These are phyloP conservation scores for Tricholoma hemisulphureum DNA, from an alignment of 768 basidiomycete species.

Conservation along the genomic window DNA sequence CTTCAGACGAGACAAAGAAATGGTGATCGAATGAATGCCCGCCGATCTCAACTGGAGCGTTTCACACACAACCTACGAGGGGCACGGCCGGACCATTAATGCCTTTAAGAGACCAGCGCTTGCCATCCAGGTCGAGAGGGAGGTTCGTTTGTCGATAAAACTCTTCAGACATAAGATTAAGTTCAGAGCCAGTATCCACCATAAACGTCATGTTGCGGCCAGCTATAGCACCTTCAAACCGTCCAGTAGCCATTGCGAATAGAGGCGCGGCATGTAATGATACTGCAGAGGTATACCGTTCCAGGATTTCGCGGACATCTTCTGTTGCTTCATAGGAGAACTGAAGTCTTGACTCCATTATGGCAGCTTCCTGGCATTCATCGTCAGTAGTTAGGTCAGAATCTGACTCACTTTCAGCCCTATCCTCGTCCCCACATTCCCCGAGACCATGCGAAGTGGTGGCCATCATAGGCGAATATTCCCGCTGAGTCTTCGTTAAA, in stretches of 20 bases:
- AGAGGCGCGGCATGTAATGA: no score
- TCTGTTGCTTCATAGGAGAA: not conserved
- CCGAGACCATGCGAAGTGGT: not conserved
- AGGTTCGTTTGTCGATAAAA: not conserved
- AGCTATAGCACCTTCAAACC: no score
- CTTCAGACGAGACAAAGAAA: conserved; percentile 12
- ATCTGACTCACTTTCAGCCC: no score
- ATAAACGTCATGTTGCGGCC: no score
- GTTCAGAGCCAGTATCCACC: conserved; percentile 8
- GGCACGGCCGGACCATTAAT: conserved; percentile 16
- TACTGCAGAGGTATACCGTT: conserved; percentile 9
- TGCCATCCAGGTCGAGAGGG: no score
- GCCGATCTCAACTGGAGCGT: conserved; percentile 16
- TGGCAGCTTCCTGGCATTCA: not conserved
- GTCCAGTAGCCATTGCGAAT: no score
- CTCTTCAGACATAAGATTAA: not conserved
- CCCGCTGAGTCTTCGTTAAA: no score
- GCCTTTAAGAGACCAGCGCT: conserved; percentile 27
- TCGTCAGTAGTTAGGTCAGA: no score
- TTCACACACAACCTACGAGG: conserved; percentile 13
- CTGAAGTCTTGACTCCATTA: not conserved
- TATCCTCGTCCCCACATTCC: no score
- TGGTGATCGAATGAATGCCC: no score
- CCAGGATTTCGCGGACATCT: conserved; percentile 1
- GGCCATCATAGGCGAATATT: conserved; percentile 2